Evolutionary conservation across 2,329 filamentous ascomycete genomes (phyloP), one percentile per base, ranked within the genome.

Genomic region (Calonectria montana): DNA sequence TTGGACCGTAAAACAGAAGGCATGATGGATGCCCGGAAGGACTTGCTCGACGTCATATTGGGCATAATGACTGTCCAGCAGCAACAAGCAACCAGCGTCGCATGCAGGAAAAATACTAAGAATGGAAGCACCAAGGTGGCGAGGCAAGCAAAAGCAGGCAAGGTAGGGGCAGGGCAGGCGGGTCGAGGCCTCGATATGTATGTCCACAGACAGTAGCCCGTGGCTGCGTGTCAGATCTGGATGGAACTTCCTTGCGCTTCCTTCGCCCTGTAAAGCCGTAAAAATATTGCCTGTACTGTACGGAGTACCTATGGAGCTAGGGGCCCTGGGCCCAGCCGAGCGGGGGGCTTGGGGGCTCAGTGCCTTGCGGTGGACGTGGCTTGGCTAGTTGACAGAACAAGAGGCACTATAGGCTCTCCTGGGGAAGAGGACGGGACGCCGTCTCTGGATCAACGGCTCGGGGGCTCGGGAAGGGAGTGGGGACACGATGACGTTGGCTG

Each of bases 1-100:
- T 78, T 80, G 72, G 79, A 78, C 53, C 77, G 79, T 55, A 82
- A 71, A 77, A 85, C 81, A 74, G 83, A 83, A 75, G 82, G 79
- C 74, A 85, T 79, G 66, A 82, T 76, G 70, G 81, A 80, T 65
- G 82, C 81, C 79, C 83, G 80, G 77, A 82, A 80, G 73, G 83
- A 86, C 84, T 86, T 87, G 84, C 83, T 84, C 78, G 85, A 85
- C 80, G 84, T 82, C 85, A 86, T 87, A 76, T 77, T 83, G 82
- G 82, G 82, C 79, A 80, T 80, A 70, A 79, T 78, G 77, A 80
- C 75, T 71, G 74, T 78, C 79, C 68, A 59, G 66, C 62, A 65
- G 25, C 69, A 75, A 74, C 65, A 59, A 59, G 57, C 65, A 67
- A 43, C 79, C 78, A 77, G 77, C 77, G 77, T 79, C 76, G 78